Percentiles rank a stretch among this genome's conserved stretches.
phyloP scores from a whole-genome alignment of 768 basidiomycete genomes.

The Brasilioporus rufonigricans region DNA sequence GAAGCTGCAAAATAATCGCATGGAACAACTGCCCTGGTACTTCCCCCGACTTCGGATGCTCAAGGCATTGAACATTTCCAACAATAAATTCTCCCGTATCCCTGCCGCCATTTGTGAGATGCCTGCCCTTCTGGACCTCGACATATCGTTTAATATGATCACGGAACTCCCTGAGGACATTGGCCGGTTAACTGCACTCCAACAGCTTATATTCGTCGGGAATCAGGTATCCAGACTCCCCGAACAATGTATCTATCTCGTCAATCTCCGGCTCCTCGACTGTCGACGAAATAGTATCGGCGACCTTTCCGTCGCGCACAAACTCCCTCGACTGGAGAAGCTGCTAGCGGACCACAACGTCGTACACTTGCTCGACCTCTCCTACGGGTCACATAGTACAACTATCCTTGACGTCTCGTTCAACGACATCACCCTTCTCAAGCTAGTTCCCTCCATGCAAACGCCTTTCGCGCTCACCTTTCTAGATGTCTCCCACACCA shows the following conservation, averaged over 20 bases:
- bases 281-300: slow-evolving; percentile 81
- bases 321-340: slow-evolving; percentile 63
- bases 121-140: slow-evolving; percentile 73
- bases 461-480: slow-evolving; percentile 59
- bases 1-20: slow-evolving; percentile 85
- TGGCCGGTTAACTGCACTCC: slow-evolving; percentile 63
- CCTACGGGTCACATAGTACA: slow-evolving; percentile 62
- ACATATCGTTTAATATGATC: slow-evolving; percentile 93
- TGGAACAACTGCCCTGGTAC: slow-evolving; percentile 83
- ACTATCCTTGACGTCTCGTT: slow-evolving; percentile 68
- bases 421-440: slow-evolving; percentile 86
- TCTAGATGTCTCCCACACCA: slow-evolving; percentile 85
- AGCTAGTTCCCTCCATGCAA: slow-evolving; percentile 49
- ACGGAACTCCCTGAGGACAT: slow-evolving; percentile 78
- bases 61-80: slow-evolving; percentile 85
- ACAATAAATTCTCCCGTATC: slow-evolving; percentile 84
- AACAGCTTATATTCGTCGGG: slow-evolving; percentile 78
- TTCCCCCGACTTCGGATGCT: slow-evolving; percentile 74
- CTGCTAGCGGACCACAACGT: slow-evolving; percentile 82
- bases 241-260: slow-evolving; percentile 50
- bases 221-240: slow-evolving; percentile 80
- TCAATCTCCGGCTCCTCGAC: slow-evolving; percentile 68
- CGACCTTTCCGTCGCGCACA: slow-evolving; percentile 68
- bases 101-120: slow-evolving; percentile 77
- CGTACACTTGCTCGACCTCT: slow-evolving; percentile 77